Evolutionary conservation across 2,329 filamentous ascomycete genomes (phyloP).

Genomic region (Hymenoscyphus infarciens): DNA sequence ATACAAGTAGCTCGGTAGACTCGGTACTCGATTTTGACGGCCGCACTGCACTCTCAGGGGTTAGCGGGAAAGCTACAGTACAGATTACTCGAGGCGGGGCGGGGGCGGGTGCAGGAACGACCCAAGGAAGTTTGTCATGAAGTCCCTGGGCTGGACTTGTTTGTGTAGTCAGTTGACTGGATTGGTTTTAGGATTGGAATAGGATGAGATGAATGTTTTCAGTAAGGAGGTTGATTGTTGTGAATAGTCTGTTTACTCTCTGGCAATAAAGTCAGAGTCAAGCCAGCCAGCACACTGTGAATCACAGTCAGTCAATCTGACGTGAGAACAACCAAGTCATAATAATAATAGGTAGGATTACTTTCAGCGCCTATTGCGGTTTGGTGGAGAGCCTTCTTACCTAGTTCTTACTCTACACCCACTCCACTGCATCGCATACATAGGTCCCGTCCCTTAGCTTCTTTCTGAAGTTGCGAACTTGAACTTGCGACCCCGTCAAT

Average conservation of each 20-base stretch:
- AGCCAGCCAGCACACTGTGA: neutral
- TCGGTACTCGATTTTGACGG: neutral
- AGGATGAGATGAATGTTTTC: neutral
- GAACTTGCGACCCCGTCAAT: too few relatives aligned
- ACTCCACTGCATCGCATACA: neutral
- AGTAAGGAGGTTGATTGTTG: neutral
- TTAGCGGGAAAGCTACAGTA: neutral
- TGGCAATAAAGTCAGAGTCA: neutral
- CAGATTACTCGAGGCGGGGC: neutral
- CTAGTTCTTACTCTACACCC: neutral
- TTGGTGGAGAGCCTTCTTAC: neutral
- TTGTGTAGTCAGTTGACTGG: neutral
- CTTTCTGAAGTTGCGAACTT: too few relatives aligned
- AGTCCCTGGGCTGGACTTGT: neutral
- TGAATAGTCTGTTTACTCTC: neutral
- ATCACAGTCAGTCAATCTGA: neutral
- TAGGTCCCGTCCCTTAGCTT: neutral
- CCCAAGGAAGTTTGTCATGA: neutral
- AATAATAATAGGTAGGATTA: too few relatives aligned
- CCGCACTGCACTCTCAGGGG: neutral
- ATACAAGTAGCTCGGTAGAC: neutral
- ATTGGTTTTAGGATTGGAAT: neutral
- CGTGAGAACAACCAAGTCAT: neutral
- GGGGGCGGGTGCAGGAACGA: constrained; percentile 3
- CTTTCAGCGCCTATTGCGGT: neutral